Percentiles rank a stretch among this genome's conserved stretches.
phyloP scores from a whole-genome alignment of 441 rosid genomes.

The Erysimum pusillum region DNA sequence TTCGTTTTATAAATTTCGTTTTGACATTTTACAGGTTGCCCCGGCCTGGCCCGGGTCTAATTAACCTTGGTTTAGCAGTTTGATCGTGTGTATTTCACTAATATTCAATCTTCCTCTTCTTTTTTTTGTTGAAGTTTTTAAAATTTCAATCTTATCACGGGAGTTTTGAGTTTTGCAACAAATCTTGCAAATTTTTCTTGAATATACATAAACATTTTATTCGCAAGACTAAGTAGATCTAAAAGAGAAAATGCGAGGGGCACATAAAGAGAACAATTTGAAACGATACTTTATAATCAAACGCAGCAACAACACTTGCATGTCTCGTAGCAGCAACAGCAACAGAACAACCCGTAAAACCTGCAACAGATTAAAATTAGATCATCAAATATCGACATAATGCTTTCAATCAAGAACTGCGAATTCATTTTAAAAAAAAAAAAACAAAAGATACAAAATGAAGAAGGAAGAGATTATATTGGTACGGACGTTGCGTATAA shows the following conservation, averaged over 20 bases:
- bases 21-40: not conserved
- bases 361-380: conserved; percentile 18
- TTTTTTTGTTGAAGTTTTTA: too few species aligned
- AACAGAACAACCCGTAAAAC: conserved; percentile 39
- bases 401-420: conserved; percentile 1
- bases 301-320: conserved; percentile 46
- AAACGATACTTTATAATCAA: conserved; percentile 26
- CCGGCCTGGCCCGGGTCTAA: not conserved
- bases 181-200: not conserved
- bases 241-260: not conserved
- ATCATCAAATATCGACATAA: not conserved
- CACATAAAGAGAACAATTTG: not conserved
- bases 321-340: conserved; percentile 39
- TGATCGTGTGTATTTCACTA: not conserved
- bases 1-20: not conserved
- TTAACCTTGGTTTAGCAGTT: not conserved
- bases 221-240: not conserved
- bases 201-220: not conserved
- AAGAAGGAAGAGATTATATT: not conserved
- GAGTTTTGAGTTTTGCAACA: not conserved
- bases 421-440: not conserved
- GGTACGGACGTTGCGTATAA: conserved; percentile 39
- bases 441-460: not conserved
- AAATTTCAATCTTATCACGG: not conserved
- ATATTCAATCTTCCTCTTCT: not conserved